Percentiles rank a stretch among this genome's conserved stretches.
phyloP scores from a whole-genome alignment of 768 basidiomycete species.

The Tulasnella sp. region DNA sequence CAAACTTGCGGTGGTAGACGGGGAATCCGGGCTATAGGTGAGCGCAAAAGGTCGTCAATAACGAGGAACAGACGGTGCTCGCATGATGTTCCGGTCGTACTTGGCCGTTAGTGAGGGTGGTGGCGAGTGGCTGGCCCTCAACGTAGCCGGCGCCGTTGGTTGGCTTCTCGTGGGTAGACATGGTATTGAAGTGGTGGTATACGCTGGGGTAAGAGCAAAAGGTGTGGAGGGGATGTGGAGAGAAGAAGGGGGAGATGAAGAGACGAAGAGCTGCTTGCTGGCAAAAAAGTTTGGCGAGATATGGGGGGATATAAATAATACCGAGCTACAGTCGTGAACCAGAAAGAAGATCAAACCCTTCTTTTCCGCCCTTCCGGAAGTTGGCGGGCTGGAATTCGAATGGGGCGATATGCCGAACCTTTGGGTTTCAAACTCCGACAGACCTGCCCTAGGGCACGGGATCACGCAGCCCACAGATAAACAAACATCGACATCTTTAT shows the following conservation, averaged over 20 bases:
- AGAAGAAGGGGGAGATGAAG: not conserved
- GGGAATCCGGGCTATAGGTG: constrained; percentile 23
- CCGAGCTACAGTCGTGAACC: not conserved
- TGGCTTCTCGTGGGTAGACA: constrained; percentile 13
- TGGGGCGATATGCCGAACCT: constrained; percentile 11
- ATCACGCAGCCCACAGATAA: not conserved
- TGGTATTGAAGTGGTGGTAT: not conserved
- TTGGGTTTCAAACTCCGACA: constrained; percentile 11
- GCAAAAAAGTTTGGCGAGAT: constrained; percentile 8
- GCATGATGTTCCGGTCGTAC: not conserved
- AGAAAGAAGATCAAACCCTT: not conserved
- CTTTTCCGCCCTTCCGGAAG: constrained; percentile 2
- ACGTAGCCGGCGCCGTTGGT: constrained; percentile 11
- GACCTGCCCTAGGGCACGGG: constrained; percentile 10
- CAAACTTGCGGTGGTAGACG: constrained; percentile 41
- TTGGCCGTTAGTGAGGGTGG: constrained; percentile 10
- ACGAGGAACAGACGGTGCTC: not conserved
- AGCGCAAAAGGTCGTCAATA: constrained; percentile 9
- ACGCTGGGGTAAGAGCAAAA: not conserved
- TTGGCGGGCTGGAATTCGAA: not conserved
- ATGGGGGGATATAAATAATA: constrained; percentile 13
- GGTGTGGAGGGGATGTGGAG: not conserved
- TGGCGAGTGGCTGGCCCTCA: constrained; percentile 12
- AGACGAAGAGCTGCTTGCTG: not conserved
- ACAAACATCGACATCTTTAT: constrained; percentile 2